Base-by-base conservation (phyloP, 805 yeast genomes). In the Isabelozyma heimii region DNA sequence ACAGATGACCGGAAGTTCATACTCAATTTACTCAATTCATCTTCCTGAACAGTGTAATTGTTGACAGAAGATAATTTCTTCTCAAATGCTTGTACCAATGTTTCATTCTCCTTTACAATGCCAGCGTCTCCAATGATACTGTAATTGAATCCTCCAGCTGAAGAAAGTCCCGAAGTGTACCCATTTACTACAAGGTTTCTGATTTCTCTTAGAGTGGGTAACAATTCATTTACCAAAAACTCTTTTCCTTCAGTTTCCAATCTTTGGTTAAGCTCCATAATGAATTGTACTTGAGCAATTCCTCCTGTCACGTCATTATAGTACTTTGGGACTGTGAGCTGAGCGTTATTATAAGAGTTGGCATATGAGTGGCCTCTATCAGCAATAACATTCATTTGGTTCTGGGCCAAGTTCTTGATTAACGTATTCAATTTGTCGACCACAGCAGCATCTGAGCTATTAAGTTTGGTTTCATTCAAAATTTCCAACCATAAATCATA, bases 331-430 rank as follows among this genome's bases (percentile, higher is more conserved):
- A 79, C 70, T 1, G 90, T 82, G 3, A 90, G 66, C 27, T 80
- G 76, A 0, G 96, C 78, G 20, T 81, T 73, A 2, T 96, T 84
- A 57, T 73, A 80, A 5, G 83, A 74, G 55, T 83, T 78, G 2
- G 98, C 97, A 67, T 80, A 91, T 1, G 85, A 72, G 62, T 94
- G 97, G 0, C 99, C 99, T 48, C 87, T 75, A 49, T 91, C 94
- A 8, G 97, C 91, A 45, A 94, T 82, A 6, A 80, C 74, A 58
- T 91, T 84, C 49, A 89, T 72, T 59, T 89, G 88, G 57, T 89
- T 91, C 33, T 91, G 84, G 0, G 88, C 86, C 58, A 86, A 65
- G 39, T 85, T 80, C 59, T 87, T 87, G 40, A 94, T 81, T 59
- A 94, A 73, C 1, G 87, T 82, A 49, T 81, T 75, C 50, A 94